phyloP scores from a whole-genome alignment of 257 asterid species.

The Verbena officinalis region DNA sequence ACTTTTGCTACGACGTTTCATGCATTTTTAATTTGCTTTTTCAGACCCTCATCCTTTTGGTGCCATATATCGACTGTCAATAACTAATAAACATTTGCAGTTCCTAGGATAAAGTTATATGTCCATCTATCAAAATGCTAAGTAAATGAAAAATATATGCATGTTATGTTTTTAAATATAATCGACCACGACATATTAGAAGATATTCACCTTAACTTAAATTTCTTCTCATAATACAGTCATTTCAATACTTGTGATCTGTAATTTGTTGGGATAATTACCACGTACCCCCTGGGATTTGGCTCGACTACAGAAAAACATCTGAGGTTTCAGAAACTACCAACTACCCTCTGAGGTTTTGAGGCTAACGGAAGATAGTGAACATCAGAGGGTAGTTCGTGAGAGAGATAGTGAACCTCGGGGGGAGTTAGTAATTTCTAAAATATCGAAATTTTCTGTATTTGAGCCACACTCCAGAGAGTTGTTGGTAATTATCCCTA shows the following conservation, averaged over 20 bases:
- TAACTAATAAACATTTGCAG: background rate
- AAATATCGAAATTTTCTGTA: no score
- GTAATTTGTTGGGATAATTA: constrained; percentile 17
- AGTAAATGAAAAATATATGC: background rate
- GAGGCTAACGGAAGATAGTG: no score
- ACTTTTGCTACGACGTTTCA: no score
- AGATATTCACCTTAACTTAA: constrained; percentile 4
- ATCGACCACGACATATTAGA: background rate
- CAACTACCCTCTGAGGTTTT: no score
- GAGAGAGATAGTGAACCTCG: no score
- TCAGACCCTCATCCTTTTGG: background rate
- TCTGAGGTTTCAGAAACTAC: no score
- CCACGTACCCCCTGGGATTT: no score
- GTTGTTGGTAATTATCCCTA: no score
- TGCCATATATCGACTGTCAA: background rate
- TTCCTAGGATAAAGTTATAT: background rate
- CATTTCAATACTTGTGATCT: background rate
- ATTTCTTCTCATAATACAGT: background rate
- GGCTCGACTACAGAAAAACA: no score
- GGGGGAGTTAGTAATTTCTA: no score
- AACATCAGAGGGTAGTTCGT: no score
- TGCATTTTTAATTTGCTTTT: background rate
- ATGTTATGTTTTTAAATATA: background rate
- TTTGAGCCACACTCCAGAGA: no score
- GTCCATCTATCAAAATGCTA: background rate